Evolutionary conservation across 2,329 filamentous ascomycete genomes (phyloP).

Genomic region (Didymosphaeria variabile): DNA sequence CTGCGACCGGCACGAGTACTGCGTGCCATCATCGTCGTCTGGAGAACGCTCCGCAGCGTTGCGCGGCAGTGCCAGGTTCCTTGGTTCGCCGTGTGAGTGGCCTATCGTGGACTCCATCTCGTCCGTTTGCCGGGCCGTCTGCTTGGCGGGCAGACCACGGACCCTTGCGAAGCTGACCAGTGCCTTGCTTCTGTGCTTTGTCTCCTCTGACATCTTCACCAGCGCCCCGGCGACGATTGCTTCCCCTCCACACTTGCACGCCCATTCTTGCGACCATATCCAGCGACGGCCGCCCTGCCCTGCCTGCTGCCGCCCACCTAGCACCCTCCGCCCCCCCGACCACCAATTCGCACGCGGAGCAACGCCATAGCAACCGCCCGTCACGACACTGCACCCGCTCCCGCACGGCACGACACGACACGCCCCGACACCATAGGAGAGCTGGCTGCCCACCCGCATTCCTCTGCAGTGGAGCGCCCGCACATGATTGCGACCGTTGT

Average conservation of each 20-base stretch:
- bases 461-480: constrained; percentile 37
- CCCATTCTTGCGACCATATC: constrained; percentile 22
- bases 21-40: neutral
- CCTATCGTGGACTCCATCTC: constrained; percentile 10
- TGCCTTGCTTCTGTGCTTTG: constrained; percentile 24
- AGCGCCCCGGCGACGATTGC: constrained; percentile 7
- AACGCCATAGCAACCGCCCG: constrained; percentile 29
- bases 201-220: constrained; percentile 23
- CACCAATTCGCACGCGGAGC: constrained; percentile 16
- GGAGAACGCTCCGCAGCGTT: neutral
- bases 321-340: constrained; percentile 1
- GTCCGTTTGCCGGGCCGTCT: constrained; percentile 26
- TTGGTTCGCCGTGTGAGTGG: neutral
- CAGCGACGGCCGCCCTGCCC: neutral
- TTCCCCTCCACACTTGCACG: constrained; percentile 12
- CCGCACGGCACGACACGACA: constrained; percentile 17
- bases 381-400: constrained; percentile 26
- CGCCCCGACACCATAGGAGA: constrained; percentile 34
- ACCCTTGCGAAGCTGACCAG: constrained; percentile 26
- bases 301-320: constrained; percentile 8
- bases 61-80: neutral
- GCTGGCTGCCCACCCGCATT: constrained; percentile 36
- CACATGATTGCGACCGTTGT: constrained; percentile 45
- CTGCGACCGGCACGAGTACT: neutral
- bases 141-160: constrained; percentile 17